Percentiles rank a stretch among this genome's conserved stretches.
phyloP scores from a whole-genome alignment of 2,329 filamentous ascomycete genomes.

The Ophiosphaerella narmari region DNA sequence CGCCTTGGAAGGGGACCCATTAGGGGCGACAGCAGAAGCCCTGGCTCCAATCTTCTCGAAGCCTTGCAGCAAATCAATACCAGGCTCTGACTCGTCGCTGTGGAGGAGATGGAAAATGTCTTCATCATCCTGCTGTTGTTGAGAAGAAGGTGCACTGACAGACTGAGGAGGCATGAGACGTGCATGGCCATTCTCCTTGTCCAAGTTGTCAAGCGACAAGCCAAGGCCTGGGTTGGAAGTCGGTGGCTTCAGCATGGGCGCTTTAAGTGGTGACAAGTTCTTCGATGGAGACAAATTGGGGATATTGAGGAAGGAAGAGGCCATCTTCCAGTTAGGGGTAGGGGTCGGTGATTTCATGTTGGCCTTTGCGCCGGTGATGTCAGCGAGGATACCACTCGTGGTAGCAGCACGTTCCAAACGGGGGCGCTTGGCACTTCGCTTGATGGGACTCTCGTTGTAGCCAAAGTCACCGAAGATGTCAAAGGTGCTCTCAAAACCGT shows the following conservation, averaged over 20 bases:
- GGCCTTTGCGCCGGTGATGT: slow-evolving; percentile 61
- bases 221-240: slow-evolving; percentile 29
- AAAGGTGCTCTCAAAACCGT: slow-evolving; percentile 57
- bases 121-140: slow-evolving; percentile 51
- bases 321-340: slow-evolving; percentile 42
- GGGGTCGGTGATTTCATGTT: slow-evolving; percentile 45
- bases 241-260: slow-evolving; percentile 32
- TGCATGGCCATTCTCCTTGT: slow-evolving; percentile 28
- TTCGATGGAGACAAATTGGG: slow-evolving; percentile 41
- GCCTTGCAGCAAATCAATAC: slow-evolving; percentile 73
- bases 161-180: slow-evolving; percentile 35
- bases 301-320: slow-evolving; percentile 44
- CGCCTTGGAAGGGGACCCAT: slow-evolving; percentile 43
- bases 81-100: slow-evolving; percentile 63
- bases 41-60: slow-evolving; percentile 72
- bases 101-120: slow-evolving; percentile 63
- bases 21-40: slow-evolving; percentile 36
- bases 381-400: slow-evolving; percentile 65
- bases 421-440: slow-evolving; percentile 61
- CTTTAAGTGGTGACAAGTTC: slow-evolving; percentile 38
- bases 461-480: slow-evolving; percentile 63
- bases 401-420: slow-evolving; percentile 66
- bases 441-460: slow-evolving; percentile 67
- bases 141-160: slow-evolving; percentile 29
- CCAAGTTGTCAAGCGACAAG: slow-evolving; percentile 19